Evolutionary conservation across 2,329 filamentous ascomycete species (phyloP).

Genomic region (Diaporthe aspalathi): DNA sequence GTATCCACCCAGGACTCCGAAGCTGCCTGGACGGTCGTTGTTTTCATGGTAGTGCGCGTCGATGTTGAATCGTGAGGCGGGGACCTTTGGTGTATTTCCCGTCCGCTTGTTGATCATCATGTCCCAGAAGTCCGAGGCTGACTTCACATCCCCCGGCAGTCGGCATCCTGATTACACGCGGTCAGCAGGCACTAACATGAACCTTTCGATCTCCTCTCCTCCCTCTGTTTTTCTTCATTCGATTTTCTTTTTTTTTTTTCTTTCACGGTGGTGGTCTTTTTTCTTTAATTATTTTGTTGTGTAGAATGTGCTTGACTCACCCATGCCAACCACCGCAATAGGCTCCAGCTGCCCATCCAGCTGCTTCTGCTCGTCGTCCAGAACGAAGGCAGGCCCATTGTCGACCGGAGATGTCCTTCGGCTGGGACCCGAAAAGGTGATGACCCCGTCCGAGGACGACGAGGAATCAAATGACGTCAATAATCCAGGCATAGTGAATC

Average conservation of each 20-base stretch:
- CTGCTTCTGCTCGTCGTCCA: conserved; percentile 8
- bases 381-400: not conserved
- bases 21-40: not conserved
- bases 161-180: no score
- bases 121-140: not conserved
- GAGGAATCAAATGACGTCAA: no score
- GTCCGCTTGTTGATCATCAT: not conserved
- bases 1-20: not conserved
- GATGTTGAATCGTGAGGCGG: not conserved
- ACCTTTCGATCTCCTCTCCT: no score
- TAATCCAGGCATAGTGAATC: no score
- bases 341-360: conserved; percentile 2
- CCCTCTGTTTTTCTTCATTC: no score
- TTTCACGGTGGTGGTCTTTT: no score
- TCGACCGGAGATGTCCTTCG: not conserved
- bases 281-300: no score
- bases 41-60: not conserved
- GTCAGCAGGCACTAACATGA: no score
- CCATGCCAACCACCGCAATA: conserved; percentile 18
- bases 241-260: no score
- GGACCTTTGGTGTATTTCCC: not conserved
- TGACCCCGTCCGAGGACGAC: no score
- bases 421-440: no score
- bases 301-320: not conserved
- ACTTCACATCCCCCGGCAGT: no score